phyloP scores from a whole-genome alignment of 2,329 filamentous ascomycete genomes.

The Microdochium bolleyi region DNA sequence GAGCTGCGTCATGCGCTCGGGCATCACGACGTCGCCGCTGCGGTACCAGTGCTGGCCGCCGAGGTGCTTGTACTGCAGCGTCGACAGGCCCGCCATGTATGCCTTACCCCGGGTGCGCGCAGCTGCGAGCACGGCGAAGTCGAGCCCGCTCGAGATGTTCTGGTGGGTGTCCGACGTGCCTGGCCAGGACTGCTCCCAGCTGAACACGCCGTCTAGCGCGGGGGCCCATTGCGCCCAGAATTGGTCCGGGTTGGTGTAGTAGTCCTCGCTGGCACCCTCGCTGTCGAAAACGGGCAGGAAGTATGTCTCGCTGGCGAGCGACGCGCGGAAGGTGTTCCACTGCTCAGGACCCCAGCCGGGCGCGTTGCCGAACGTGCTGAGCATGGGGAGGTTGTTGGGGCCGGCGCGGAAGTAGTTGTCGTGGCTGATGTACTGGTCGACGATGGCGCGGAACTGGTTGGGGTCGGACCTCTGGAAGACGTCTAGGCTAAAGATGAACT shows the following conservation, averaged over 20 bases:
- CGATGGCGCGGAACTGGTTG: slow-evolving; percentile 13
- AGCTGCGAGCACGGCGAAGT: slow-evolving; percentile 12
- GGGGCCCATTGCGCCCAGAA: slow-evolving; percentile 21
- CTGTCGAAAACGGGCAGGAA: slow-evolving; percentile 23
- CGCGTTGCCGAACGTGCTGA: slow-evolving; percentile 20
- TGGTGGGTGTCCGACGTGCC: slow-evolving; percentile 11
- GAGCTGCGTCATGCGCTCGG: slow-evolving; percentile 25
- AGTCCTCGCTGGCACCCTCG: slow-evolving; percentile 12
- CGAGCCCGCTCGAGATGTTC: slow-evolving; percentile 16
- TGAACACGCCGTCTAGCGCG: slow-evolving; percentile 25
- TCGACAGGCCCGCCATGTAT: slow-evolving; percentile 25
- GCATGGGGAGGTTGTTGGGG: slow-evolving; percentile 16
- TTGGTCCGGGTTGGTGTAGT: slow-evolving; percentile 17
- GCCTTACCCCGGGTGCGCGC: slow-evolving; percentile 16
- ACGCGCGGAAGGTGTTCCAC: slow-evolving; percentile 17
- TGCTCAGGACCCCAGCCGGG: slow-evolving; percentile 10
- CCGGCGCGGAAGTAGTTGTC: slow-evolving; percentile 19
- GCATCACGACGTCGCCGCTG: slow-evolving; percentile 22
- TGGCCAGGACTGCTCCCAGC: slow-evolving; percentile 28
- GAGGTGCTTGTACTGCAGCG: slow-evolving; percentile 23
- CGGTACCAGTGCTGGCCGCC: slow-evolving; percentile 22
- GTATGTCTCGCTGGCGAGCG: slow-evolving; percentile 17
- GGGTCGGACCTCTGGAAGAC: slow-evolving; percentile 15
- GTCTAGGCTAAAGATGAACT: slow-evolving; percentile 28
- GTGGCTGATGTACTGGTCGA: slow-evolving; percentile 14